phyloP scores from a whole-genome alignment of 192 early-diverging fungal species.

The Podila verticillata region DNA sequence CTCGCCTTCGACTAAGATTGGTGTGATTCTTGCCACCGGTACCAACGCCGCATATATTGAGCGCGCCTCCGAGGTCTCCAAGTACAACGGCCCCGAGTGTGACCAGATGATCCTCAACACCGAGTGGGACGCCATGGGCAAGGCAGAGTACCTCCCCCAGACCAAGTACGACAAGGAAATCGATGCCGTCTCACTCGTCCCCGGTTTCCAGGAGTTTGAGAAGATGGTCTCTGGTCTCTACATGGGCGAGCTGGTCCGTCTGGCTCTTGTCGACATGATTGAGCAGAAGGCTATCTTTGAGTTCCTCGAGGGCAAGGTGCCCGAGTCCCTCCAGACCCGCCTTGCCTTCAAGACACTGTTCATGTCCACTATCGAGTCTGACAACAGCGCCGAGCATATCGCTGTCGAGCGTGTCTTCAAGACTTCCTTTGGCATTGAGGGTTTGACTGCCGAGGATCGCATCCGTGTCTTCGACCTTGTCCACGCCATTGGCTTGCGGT shows the following conservation, averaged over 20 bases:
- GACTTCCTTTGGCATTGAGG: conserved; percentile 59
- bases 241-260: conserved; percentile 86
- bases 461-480: conserved; percentile 74
- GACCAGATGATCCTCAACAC: conserved; percentile 92
- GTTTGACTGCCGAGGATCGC: conserved; percentile 75
- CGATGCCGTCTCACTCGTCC: conserved; percentile 77
- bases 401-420: conserved; percentile 66
- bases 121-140: conserved; percentile 87
- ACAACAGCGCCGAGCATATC: conserved; percentile 62
- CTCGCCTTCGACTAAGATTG: conserved; percentile 78
- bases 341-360: conserved; percentile 61
- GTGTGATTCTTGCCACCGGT: conserved; percentile 90
- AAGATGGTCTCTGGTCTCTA: conserved; percentile 95
- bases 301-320: conserved; percentile 49
- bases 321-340: background rate
- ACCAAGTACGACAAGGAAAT: conserved; percentile 84
- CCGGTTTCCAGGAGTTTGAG: conserved; percentile 86
- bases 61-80: conserved; percentile 71
- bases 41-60: conserved; percentile 94
- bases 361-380: conserved; percentile 60
- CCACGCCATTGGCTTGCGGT: conserved; percentile 77
- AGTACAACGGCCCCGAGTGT: conserved; percentile 54
- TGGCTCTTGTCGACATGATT: conserved; percentile 80
- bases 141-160: conserved; percentile 75
- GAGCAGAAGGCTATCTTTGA: conserved; percentile 78